Evolutionary conservation across 805 yeast genomes (phyloP).

Genomic region (Tetrapisispora namnaoensis): DNA sequence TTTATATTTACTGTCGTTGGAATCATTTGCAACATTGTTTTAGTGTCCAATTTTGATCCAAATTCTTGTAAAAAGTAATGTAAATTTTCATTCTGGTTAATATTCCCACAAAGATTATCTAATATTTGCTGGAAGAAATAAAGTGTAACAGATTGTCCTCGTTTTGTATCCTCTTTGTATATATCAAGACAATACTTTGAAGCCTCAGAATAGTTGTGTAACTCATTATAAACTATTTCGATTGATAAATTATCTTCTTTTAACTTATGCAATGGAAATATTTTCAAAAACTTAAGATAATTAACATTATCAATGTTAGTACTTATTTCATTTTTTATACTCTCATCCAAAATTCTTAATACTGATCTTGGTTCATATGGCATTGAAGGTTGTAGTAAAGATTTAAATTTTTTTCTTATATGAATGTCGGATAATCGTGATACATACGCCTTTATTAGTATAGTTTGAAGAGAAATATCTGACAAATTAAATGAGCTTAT

Average conservation of each 20-base stretch:
- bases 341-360: conserved; percentile 16
- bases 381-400: conserved; percentile 28
- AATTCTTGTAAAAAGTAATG: conserved; percentile 20
- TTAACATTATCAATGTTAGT: conserved; percentile 3
- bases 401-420: conserved; percentile 26
- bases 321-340: not conserved
- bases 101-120: not conserved
- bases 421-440: conserved; percentile 12
- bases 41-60: conserved; percentile 14
- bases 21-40: conserved; percentile 35
- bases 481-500: conserved; percentile 32
- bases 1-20: conserved; percentile 42
- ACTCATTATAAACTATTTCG: conserved; percentile 46
- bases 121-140: conserved; percentile 29
- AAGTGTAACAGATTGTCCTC: conserved; percentile 37
- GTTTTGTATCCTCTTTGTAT: conserved; percentile 28
- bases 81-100: conserved; percentile 1
- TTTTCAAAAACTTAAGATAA: conserved; percentile 26
- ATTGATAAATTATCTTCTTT: conserved; percentile 56
- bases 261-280: conserved; percentile 48
- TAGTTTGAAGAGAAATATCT: conserved; percentile 33
- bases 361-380: conserved; percentile 34
- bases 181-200: conserved; percentile 49
- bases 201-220: conserved; percentile 50
- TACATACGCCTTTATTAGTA: conserved; percentile 39